phyloP scores from a whole-genome alignment of 371 early-diverging fungal species.

The Saksenaea oblongispora region DNA sequence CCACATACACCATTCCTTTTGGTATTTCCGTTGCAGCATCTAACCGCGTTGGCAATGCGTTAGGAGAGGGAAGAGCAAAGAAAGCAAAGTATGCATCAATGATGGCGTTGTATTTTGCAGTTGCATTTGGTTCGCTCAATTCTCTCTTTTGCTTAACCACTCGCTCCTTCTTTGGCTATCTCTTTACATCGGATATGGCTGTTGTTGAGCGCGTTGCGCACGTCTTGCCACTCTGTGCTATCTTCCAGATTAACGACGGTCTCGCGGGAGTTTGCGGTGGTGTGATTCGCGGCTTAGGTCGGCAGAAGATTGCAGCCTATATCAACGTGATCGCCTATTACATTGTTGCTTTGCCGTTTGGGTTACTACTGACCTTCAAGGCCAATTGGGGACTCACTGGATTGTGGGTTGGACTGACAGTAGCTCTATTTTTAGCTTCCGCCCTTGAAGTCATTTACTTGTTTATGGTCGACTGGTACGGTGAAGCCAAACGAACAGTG shows the following conservation, averaged over 20 bases:
- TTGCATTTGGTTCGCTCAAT: conserved; percentile 37
- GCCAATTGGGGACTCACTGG: conserved; percentile 59
- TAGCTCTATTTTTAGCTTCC: conserved; percentile 46
- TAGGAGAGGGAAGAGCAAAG: conserved; percentile 52
- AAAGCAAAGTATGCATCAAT: conserved; percentile 44
- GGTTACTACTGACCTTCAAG: conserved; percentile 58
- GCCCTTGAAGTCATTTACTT: conserved; percentile 6
- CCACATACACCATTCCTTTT: conserved; percentile 70
- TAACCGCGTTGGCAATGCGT: conserved; percentile 76
- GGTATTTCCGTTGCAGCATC: conserved; percentile 72
- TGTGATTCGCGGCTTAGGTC: conserved; percentile 68
- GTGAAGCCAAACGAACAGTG: neutral
- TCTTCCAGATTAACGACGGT: conserved; percentile 77
- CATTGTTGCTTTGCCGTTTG: conserved; percentile 66
- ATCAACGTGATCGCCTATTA: conserved; percentile 66
- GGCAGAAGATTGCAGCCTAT: conserved; percentile 66
- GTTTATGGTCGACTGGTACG: conserved; percentile 9
- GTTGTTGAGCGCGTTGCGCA: conserved; percentile 67
- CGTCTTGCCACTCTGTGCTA: conserved; percentile 72
- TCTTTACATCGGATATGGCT: conserved; percentile 67
- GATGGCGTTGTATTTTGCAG: conserved; percentile 43
- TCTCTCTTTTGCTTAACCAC: conserved; percentile 31
- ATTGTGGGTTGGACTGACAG: conserved; percentile 61
- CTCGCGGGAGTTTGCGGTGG: conserved; percentile 66
- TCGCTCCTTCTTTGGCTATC: conserved; percentile 53